Conservation (phyloP, 495 filamentous ascomycete species). For the Penicillium lividum region DNA sequence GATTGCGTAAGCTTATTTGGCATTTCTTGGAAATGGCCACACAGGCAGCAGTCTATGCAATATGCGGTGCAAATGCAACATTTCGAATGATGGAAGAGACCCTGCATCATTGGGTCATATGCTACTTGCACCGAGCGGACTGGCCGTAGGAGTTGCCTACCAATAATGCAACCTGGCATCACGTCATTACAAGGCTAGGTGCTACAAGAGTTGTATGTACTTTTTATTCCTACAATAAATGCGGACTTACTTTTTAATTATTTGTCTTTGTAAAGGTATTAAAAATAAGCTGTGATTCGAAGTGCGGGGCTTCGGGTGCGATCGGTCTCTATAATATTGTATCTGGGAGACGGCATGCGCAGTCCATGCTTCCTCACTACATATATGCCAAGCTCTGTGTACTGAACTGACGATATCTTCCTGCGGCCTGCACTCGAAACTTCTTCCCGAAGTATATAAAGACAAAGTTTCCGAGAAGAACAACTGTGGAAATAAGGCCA, state of each 20-base stretch:
- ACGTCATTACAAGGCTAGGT: neutral
- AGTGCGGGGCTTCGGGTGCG: neutral
- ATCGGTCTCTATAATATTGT: neutral
- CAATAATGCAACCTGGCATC: neutral
- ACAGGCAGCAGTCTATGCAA: neutral
- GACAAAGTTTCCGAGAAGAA: constrained; percentile 21
- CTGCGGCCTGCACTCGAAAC: constrained; percentile 11
- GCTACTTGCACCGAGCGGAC: neutral
- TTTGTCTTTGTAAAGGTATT: neutral
- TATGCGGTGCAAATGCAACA: neutral
- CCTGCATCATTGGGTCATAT: neutral
- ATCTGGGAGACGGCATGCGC: too few relatives aligned
- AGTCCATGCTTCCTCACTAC: neutral
- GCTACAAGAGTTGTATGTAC: neutral
- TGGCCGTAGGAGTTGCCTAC: too few relatives aligned
- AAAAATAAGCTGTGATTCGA: neutral
- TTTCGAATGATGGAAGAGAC: neutral
- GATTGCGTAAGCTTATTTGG: neutral
- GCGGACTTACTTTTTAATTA: neutral
- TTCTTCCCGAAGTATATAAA: constrained; percentile 27
- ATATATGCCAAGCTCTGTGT: neutral
- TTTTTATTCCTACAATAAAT: neutral
- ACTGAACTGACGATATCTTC: constrained; percentile 20
- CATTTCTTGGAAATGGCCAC: neutral
- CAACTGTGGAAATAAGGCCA: constrained; percentile 17